Percentiles rank a stretch among this genome's conserved stretches.
phyloP scores from a whole-genome alignment of 2,329 filamentous ascomycete species.

The Sporothrix schenckii region DNA sequence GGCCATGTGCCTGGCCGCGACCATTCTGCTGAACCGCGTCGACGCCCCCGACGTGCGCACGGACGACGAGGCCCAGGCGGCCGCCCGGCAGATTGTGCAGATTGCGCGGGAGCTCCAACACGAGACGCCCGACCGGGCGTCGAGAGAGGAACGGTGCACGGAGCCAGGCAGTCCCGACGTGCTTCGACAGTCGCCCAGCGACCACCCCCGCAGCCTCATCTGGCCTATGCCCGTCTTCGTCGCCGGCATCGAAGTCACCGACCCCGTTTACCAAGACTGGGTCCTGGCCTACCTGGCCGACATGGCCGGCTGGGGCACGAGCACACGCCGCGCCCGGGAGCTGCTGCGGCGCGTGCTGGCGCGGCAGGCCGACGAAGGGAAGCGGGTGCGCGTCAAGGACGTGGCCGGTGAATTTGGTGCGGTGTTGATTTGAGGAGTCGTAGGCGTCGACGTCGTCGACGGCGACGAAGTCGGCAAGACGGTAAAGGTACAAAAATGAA shows the following conservation, averaged over 20 bases:
- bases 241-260: conserved; percentile 37
- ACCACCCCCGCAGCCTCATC: conserved; percentile 30
- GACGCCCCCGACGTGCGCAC: conserved; percentile 20
- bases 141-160: background rate
- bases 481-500: background rate
- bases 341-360: conserved; percentile 28
- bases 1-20: conserved; percentile 29
- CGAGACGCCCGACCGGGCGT: background rate
- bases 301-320: conserved; percentile 31
- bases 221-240: conserved; percentile 38
- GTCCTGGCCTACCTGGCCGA: conserved; percentile 31
- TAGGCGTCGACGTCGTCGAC: background rate
- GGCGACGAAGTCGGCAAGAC: background rate
- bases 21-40: conserved; percentile 28
- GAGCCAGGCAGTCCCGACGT: background rate
- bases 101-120: conserved; percentile 28
- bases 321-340: conserved; percentile 25
- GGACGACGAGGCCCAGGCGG: conserved; percentile 31
- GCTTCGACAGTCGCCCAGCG: background rate
- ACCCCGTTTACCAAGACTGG: conserved; percentile 38
- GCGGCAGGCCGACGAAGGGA: conserved; percentile 19
- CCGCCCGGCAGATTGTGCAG: conserved; percentile 28
- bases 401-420: conserved; percentile 28
- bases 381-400: conserved; percentile 27
- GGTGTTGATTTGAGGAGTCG: conserved; percentile 13